Base-by-base conservation (phyloP, 2,329 filamentous ascomycete species). In the Fusarium nurragi region DNA sequence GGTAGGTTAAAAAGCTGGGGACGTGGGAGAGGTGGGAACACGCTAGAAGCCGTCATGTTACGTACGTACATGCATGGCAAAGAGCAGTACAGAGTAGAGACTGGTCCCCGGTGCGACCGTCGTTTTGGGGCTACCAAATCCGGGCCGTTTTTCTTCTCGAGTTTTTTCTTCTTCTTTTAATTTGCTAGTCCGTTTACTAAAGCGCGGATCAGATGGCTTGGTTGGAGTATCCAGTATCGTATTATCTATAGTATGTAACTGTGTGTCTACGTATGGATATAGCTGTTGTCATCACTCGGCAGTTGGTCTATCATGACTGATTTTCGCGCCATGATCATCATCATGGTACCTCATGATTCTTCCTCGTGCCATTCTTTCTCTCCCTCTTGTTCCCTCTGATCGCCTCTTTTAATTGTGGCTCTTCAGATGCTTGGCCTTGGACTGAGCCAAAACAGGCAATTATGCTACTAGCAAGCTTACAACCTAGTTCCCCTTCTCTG, bases 41-140 rank as follows among this genome's bases (percentile, higher is more conserved):
- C 56, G 43, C 54, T 44, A 70, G 60, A 69, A 67, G 57, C 28
- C 52, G 54, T 61, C 47, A 69, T 69, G 67, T 71, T 69, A 70
- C 68, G 64, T 71, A 71, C 66, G 51, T 44, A n/a, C 22, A n/a
- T 13, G 19, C 22, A n/a, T 13, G 51, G 51, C 37, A 32, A 22
- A 52, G 37, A 26, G 25, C 25, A 26, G 7, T 11, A 26, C 9
- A n/a, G n/a, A 18, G 32, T 32, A 34, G 32, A 34, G 32, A 37
- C 47, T 63, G 49, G 41, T 26, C 40, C 40, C 62, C 65, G 62
- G 62, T 47, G 49, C 60, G 56, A 41, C 54, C 62, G 49, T 64
- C 43, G 43, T 62, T 54, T 50, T 70, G 52, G 52, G 52, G 51
- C 38, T 61, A 41, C 32, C 16, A 12, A 22, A 45, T 63, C 55